These are phyloP conservation scores for Fusarium floridanum DNA, from an alignment of 2,329 filamentous ascomycete species.

Conservation along the genomic window DNA sequence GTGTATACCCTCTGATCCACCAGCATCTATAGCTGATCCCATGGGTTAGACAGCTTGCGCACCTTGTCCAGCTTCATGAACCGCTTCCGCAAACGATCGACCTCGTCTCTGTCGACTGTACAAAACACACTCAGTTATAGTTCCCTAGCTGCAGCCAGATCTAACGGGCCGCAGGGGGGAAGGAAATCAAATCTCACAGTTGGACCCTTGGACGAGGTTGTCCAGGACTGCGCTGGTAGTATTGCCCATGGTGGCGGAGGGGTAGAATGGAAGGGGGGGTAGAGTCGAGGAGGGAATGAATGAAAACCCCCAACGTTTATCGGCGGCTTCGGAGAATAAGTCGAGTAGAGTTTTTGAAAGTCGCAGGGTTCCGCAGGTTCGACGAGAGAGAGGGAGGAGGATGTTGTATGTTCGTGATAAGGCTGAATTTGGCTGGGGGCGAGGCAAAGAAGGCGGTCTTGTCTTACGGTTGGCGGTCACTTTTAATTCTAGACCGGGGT, in stretches of 20 bases:
- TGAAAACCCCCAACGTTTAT: background rate
- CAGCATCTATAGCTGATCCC: conserved; percentile 3
- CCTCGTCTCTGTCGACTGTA: conserved; percentile 94
- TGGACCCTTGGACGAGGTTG: conserved; percentile 95
- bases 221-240: conserved; percentile 83
- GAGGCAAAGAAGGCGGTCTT: background rate
- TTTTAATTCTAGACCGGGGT: conserved; percentile 34
- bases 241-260: conserved; percentile 69
- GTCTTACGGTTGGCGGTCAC: background rate
- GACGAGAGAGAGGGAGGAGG: background rate
- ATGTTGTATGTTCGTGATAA: conserved; percentile 41
- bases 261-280: background rate
- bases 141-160: background rate
- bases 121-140: conserved; percentile 30
- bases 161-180: conserved; percentile 1
- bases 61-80: conserved; percentile 99
- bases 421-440: conserved; percentile 37
- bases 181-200: conserved; percentile 73
- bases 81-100: conserved; percentile 93
- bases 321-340: background rate
- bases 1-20: background rate
- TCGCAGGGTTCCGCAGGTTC: background rate
- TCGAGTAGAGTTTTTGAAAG: background rate
- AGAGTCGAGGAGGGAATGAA: background rate
- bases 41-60: conserved; percentile 45